phyloP scores from a whole-genome alignment of 345 rosid genomes.

The Litchi chinensis region DNA sequence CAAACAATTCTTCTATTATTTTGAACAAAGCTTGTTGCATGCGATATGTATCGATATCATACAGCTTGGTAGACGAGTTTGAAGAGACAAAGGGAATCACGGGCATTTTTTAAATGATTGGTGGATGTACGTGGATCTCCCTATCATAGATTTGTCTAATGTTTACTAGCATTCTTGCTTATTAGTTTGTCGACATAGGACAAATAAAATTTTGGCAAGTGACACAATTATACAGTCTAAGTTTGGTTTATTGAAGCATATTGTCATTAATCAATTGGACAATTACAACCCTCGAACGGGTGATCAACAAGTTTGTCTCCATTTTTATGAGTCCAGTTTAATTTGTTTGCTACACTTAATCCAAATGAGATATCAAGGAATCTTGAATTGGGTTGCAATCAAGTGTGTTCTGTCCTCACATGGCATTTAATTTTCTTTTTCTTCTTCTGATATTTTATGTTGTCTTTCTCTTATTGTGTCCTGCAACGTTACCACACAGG shows the following conservation, averaged over 20 bases:
- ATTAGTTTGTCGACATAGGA: not conserved
- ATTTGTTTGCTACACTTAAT: not conserved
- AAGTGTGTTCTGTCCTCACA: not conserved
- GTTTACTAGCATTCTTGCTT: not conserved
- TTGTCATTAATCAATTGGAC: not conserved
- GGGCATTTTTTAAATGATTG: not conserved
- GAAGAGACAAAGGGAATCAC: constrained; percentile 6
- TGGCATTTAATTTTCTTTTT: not conserved
- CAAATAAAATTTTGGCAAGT: not conserved
- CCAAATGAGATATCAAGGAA: not conserved
- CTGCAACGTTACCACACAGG: not conserved
- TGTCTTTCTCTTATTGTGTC: not conserved
- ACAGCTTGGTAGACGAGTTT: not conserved
- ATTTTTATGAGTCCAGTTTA: not conserved
- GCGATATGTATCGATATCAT: not conserved
- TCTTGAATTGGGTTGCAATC: not conserved
- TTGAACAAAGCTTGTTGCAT: not conserved
- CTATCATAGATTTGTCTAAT: not conserved
- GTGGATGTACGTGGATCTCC: not conserved
- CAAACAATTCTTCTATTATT: not conserved
- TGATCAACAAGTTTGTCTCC: not conserved
- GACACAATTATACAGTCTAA: not conserved
- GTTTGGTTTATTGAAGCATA: not conserved
- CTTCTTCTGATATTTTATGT: not conserved
- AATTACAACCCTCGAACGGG: constrained; percentile 1